Evolutionary conservation across 768 basidiomycete species (phyloP).

Genomic region (Rhizopogon vinicolor): DNA sequence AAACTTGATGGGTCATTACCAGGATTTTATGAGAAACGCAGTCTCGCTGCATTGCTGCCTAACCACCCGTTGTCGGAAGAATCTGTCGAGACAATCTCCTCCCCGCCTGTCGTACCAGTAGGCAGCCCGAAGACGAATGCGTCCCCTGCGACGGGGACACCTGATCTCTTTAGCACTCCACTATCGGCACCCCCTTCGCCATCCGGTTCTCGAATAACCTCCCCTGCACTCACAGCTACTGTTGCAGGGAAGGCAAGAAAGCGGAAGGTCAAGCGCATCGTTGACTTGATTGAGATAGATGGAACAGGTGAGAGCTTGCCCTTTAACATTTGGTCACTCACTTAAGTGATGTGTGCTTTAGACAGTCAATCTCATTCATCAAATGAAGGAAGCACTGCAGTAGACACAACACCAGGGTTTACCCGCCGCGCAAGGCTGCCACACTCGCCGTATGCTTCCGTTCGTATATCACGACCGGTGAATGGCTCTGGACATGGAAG

Average conservation of each 20-base stretch:
- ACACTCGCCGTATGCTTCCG: constrained; percentile 12
- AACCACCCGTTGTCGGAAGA: constrained; percentile 50
- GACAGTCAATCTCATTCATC: constrained; percentile 3
- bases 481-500: constrained; percentile 10
- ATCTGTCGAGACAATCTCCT: constrained; percentile 44
- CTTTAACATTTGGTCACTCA: constrained; percentile 14
- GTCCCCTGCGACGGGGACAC: constrained; percentile 9
- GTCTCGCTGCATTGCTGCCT: constrained; percentile 42
- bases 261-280: constrained; percentile 72
- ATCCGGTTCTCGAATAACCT: constrained; percentile 36
- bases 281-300: constrained; percentile 59
- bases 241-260: constrained; percentile 41
- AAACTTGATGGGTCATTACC: constrained; percentile 71
- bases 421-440: background rate
- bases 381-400: background rate
- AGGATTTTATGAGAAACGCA: constrained; percentile 66
- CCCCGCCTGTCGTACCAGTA: constrained; percentile 60
- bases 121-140: constrained; percentile 27
- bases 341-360: constrained; percentile 31
- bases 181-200: constrained; percentile 25
- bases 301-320: constrained; percentile 29
- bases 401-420: background rate
- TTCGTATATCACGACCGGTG: constrained; percentile 13
- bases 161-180: constrained; percentile 21
- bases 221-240: constrained; percentile 40